Conservation (phyloP, 73 alveolate genomes). For the Tetrahymena elliotti region DNA sequence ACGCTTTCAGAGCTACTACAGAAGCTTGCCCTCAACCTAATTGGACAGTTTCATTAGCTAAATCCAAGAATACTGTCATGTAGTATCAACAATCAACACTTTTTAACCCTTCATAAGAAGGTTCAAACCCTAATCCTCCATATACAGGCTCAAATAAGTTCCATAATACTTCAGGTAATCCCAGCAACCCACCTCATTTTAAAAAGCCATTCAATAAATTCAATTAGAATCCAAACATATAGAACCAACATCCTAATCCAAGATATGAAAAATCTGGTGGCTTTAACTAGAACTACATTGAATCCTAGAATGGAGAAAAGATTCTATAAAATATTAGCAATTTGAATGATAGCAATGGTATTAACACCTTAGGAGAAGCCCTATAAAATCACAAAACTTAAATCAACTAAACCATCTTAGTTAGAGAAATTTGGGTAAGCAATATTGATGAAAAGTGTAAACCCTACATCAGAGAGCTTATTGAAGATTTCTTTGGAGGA, state of each 20-base stretch:
- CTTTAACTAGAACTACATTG: not conserved
- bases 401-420: not conserved
- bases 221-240: not conserved
- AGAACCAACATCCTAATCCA: not conserved
- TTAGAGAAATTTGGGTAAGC: not conserved
- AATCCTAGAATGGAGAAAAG: not conserved
- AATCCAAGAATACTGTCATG: not conserved
- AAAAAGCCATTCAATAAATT: not conserved
- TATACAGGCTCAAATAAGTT: not conserved
- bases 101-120: not conserved
- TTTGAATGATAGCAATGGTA: not conserved
- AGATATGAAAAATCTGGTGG: not conserved
- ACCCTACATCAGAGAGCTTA: not conserved
- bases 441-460: not conserved
- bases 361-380: not conserved
- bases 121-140: not conserved
- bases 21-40: not conserved
- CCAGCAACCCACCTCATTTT: not conserved
- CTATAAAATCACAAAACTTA: not conserved
- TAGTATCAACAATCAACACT: not conserved
- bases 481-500: not conserved
- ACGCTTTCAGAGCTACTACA: not conserved
- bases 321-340: not conserved
- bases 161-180: not conserved
- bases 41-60: not conserved